A percentile compares a stretch with the other conserved stretches of the same genome.
phyloP scores from a whole-genome alignment of 2,329 filamentous ascomycete genomes.

The Eutypa lata region DNA sequence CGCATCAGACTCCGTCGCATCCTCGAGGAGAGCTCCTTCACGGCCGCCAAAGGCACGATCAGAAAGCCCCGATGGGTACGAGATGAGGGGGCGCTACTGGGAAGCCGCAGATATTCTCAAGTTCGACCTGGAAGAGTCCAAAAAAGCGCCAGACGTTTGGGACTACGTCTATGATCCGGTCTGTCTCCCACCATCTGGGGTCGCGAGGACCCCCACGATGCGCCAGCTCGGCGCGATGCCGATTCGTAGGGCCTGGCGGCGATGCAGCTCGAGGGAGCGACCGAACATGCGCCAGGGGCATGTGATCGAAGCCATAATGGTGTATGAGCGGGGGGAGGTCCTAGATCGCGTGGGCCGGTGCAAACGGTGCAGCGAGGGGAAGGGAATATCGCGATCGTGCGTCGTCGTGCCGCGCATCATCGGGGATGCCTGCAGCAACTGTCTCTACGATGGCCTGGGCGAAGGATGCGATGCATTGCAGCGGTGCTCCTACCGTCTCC shows the following conservation, averaged over 20 bases:
- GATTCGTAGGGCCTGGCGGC: slow-evolving; percentile 18
- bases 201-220: slow-evolving; percentile 10
- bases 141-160: slow-evolving; percentile 16
- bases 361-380: slow-evolving; percentile 9
- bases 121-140: slow-evolving; percentile 13
- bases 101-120: slow-evolving; percentile 16
- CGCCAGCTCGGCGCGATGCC: slow-evolving; percentile 10
- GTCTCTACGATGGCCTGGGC: slow-evolving; percentile 12
- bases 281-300: slow-evolving; percentile 10
- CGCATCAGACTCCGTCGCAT: too few species aligned
- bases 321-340: slow-evolving; percentile 19
- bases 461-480: slow-evolving; percentile 7
- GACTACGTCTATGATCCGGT: slow-evolving; percentile 17
- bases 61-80: slow-evolving; percentile 16
- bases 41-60: slow-evolving; percentile 10
- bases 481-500: slow-evolving; percentile 3
- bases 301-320: slow-evolving; percentile 16
- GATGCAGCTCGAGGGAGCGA: slow-evolving; percentile 9
- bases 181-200: slow-evolving; percentile 10
- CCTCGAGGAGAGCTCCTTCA: not conserved
- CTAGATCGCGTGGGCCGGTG: slow-evolving; percentile 10
- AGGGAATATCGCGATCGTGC: slow-evolving; percentile 14
- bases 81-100: slow-evolving; percentile 18
- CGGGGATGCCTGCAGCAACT: slow-evolving; percentile 15
- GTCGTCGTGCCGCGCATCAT: slow-evolving; percentile 6